These are phyloP conservation scores for Phytophthora ramorum DNA, from an alignment of 352 stramenopile genomes.

Conservation along the genomic window DNA sequence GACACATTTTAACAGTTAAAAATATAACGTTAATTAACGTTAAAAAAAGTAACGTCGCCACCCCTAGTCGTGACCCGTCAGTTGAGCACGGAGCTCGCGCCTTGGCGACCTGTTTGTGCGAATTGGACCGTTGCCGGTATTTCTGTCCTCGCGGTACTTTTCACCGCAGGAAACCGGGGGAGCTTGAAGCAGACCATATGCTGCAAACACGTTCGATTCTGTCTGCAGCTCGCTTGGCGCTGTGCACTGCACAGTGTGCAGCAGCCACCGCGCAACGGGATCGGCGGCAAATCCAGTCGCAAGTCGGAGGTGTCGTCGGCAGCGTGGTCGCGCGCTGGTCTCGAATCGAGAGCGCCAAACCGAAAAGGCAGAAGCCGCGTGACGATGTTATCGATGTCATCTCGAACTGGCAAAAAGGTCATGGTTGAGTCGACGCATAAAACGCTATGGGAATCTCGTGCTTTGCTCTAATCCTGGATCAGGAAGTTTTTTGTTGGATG, in stretches of 20 bases:
- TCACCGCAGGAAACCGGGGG: neutral
- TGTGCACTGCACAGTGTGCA: too few species aligned
- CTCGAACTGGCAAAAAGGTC: neutral
- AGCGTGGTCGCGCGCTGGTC: too few species aligned
- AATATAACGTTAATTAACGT: too few species aligned
- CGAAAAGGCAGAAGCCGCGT: neutral
- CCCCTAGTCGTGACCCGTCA: too few species aligned
- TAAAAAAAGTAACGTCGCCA: too few species aligned
- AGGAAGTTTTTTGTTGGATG: neutral
- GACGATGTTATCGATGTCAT: neutral
- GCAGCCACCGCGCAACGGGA: conserved; percentile 8
- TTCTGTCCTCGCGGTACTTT: conserved; percentile 26
- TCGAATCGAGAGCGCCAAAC: too few species aligned
- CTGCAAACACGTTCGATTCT: too few species aligned
- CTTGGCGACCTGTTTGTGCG: conserved; percentile 31
- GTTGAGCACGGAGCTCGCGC: conserved; percentile 1
- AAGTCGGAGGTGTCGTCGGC: conserved; percentile 1
- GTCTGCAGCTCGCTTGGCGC: neutral
- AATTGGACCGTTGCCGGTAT: conserved; percentile 22
- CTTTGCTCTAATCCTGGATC: neutral
- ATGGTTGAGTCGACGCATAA: neutral
- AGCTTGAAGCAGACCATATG: neutral
- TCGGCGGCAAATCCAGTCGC: conserved; percentile 17
- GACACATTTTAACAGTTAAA: too few species aligned
- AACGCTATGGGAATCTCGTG: neutral